Conservation (phyloP, 2,329 filamentous ascomycete species). For the Tolypocladium guangdongense region DNA sequence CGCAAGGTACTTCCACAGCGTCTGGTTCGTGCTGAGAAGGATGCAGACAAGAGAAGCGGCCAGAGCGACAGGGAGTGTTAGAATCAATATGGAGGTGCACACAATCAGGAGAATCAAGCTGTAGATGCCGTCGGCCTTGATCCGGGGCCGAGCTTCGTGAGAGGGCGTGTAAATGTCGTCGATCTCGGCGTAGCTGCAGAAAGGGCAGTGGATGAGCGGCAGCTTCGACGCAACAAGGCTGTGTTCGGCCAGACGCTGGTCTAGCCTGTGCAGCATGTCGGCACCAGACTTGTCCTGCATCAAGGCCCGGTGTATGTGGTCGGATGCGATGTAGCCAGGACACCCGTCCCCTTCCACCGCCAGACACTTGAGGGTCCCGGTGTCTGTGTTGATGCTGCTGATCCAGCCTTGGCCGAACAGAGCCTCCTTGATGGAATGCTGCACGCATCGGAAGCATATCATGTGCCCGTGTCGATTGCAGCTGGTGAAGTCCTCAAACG, state of each 20-base stretch:
- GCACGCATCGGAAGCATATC: conserved; percentile 74
- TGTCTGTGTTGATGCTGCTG: conserved; percentile 61
- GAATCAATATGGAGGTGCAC: conserved; percentile 42
- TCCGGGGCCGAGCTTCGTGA: conserved; percentile 40
- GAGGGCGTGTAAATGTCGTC: conserved; percentile 62
- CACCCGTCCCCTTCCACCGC: conserved; percentile 65
- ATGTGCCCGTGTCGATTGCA: conserved; percentile 60
- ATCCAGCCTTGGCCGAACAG: conserved; percentile 90
- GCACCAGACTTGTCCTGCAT: conserved; percentile 55
- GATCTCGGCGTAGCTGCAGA: conserved; percentile 83
- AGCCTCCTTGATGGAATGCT: conserved; percentile 71
- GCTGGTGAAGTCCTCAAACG: conserved; percentile 65
- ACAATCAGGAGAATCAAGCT: conserved; percentile 39
- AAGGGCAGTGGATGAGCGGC: conserved; percentile 74
- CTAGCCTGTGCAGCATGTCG: conserved; percentile 64
- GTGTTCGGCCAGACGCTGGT: conserved; percentile 69
- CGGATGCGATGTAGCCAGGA: conserved; percentile 56
- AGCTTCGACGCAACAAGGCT: conserved; percentile 61
- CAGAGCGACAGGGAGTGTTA: conserved; percentile 41
- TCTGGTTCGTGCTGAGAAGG: conserved; percentile 29
- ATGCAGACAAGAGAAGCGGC: conserved; percentile 34
- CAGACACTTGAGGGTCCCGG: conserved; percentile 72
- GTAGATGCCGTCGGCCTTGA: conserved; percentile 41
- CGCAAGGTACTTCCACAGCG: conserved; percentile 29
- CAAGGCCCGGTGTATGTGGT: conserved; percentile 64